Conservation (phyloP, 148 eudicot species). For the Camellia japonica region DNA sequence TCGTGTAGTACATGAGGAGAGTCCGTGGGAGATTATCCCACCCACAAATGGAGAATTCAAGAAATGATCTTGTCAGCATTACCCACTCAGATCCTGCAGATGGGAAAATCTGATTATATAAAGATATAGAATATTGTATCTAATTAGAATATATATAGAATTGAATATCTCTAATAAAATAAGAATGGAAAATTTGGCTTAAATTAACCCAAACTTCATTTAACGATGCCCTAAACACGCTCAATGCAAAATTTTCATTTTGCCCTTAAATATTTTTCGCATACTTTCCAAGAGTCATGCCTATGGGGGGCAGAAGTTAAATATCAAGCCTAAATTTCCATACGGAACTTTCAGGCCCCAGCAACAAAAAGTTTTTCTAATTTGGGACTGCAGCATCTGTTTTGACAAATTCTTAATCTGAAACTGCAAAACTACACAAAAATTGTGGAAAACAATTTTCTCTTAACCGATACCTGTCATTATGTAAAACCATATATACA, state of each 20-base stretch:
- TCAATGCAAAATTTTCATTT: not conserved
- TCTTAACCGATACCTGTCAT: not conserved
- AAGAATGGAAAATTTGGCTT: too few species aligned
- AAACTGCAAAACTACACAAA: not conserved
- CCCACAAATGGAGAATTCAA: constrained; percentile 90
- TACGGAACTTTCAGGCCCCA: not conserved
- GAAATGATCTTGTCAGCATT: constrained; percentile 67
- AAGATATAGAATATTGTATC: too few species aligned
- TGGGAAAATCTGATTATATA: not conserved
- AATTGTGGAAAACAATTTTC: not conserved
- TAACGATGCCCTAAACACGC: not conserved
- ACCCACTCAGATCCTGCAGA: constrained; percentile 82
- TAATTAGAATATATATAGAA: too few species aligned
- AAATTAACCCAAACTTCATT: not conserved
- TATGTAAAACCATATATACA: not conserved
- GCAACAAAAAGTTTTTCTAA: not conserved
- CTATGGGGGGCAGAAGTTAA: not conserved
- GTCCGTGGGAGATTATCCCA: constrained; percentile 98
- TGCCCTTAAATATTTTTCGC: not conserved
- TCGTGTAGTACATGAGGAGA: constrained; percentile 87
- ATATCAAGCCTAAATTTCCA: not conserved
- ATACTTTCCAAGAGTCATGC: not conserved
- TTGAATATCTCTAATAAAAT: too few species aligned
- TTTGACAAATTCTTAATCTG: not conserved
- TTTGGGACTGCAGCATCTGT: not conserved